Evolutionary conservation across 2,329 filamentous ascomycete species (phyloP).

Genomic region (Diaporthe aspalathi): DNA sequence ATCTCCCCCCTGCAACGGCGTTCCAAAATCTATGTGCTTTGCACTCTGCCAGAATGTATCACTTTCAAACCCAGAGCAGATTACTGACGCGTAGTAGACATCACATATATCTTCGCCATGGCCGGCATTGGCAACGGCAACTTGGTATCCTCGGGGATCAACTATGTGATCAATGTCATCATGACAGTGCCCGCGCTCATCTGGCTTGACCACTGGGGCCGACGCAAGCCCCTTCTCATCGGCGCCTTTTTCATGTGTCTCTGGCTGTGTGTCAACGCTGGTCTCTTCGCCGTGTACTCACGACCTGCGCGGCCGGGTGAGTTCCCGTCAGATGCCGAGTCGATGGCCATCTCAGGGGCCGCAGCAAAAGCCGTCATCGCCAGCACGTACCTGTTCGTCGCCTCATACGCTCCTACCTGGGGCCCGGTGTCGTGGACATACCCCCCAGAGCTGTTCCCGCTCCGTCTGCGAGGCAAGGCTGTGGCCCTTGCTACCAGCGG

Average conservation of each 20-base stretch:
- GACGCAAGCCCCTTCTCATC: constrained; percentile 73
- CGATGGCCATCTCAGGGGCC: constrained; percentile 59
- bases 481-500: constrained; percentile 49
- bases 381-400: constrained; percentile 74
- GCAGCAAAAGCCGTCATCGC: constrained; percentile 71
- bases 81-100: constrained; percentile 50
- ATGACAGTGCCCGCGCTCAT: constrained; percentile 83
- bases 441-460: constrained; percentile 60
- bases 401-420: constrained; percentile 59
- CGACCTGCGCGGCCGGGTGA: constrained; percentile 47
- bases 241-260: constrained; percentile 73
- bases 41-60: too few species aligned
- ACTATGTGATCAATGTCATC: constrained; percentile 82
- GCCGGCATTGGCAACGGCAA: constrained; percentile 71
- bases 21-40: too few species aligned
- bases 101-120: constrained; percentile 78
- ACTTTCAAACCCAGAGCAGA: too few species aligned
- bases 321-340: constrained; percentile 56
- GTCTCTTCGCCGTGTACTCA: constrained; percentile 57
- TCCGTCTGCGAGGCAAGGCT: constrained; percentile 53
- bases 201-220: constrained; percentile 81
- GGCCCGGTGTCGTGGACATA: constrained; percentile 58
- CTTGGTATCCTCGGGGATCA: constrained; percentile 75
- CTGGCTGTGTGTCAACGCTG: constrained; percentile 60
- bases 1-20: too few species aligned